Conservation (phyloP, 768 basidiomycete genomes). For the Phlegmacium glaucopus region DNA sequence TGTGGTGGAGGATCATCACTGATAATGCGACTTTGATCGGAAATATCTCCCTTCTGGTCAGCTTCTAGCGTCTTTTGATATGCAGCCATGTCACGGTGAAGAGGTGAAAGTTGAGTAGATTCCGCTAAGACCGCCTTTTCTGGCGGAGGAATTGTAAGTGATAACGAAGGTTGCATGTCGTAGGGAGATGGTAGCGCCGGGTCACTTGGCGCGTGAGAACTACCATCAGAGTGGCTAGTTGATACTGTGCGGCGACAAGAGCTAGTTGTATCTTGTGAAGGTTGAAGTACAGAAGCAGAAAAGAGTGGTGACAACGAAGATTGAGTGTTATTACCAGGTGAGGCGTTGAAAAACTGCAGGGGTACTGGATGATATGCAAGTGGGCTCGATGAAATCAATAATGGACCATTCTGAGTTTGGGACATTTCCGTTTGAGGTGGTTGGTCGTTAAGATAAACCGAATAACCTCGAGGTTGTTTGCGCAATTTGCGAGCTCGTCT, state of each 20-base stretch:
- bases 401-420: conserved; percentile 17
- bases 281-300: conserved; percentile 5
- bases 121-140: neutral
- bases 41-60: conserved; percentile 11
- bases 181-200: conserved; percentile 10
- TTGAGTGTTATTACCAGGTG: neutral
- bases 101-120: neutral
- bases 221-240: conserved; percentile 9
- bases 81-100: conserved; percentile 17
- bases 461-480: conserved; percentile 16
- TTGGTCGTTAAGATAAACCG: conserved; percentile 10
- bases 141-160: neutral
- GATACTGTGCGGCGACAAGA: conserved; percentile 14
- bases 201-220: conserved; percentile 2
- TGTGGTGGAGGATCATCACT: conserved; percentile 20
- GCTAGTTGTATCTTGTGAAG: conserved; percentile 9
- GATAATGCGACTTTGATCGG: conserved; percentile 1
- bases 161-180: conserved; percentile 6
- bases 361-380: conserved; percentile 7
- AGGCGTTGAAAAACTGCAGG: neutral
- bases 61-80: conserved; percentile 25
- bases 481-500: conserved; percentile 17
- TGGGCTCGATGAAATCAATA: conserved; percentile 12
- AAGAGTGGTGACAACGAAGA: conserved; percentile 13
- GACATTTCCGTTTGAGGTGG: conserved; percentile 15